phyloP scores from a whole-genome alignment of 768 basidiomycete genomes.

The Psilocybe sp. region DNA sequence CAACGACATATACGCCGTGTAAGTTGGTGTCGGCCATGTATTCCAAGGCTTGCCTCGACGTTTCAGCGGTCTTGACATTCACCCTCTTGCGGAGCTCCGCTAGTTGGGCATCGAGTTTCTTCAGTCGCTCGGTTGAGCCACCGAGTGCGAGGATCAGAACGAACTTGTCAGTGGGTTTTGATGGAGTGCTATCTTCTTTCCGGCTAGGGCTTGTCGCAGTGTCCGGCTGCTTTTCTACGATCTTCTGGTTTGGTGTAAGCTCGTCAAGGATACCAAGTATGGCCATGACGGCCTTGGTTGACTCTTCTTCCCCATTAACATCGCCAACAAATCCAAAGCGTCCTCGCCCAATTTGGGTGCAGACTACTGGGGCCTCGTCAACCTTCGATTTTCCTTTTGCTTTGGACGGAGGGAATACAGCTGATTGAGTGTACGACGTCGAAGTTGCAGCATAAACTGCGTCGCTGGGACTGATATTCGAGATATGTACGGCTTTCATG shows the following conservation, averaged over 20 bases:
- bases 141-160: neutral
- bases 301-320: conserved; percentile 35
- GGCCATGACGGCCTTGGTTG: conserved; percentile 31
- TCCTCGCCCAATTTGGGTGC: conserved; percentile 29
- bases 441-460: conserved; percentile 29
- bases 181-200: conserved; percentile 1
- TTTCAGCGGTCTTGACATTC: conserved; percentile 12
- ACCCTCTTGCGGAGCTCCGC: conserved; percentile 13
- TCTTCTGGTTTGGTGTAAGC: conserved; percentile 1
- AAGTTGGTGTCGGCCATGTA: conserved; percentile 25
- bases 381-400: conserved; percentile 15
- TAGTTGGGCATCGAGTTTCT: conserved; percentile 3
- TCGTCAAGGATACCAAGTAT: conserved; percentile 34
- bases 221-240: neutral
- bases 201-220: neutral
- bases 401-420: conserved; percentile 20
- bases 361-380: conserved; percentile 31
- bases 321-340: conserved; percentile 39
- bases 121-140: neutral
- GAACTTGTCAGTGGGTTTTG: conserved; percentile 1
- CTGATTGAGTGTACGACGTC: conserved; percentile 22
- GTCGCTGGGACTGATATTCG: too few relatives aligned
- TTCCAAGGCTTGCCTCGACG: conserved; percentile 15
- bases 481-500: too few relatives aligned
- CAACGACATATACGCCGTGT: conserved; percentile 26